phyloP scores from a whole-genome alignment of 2,329 filamentous ascomycete genomes.

The Aureobasidium zeae region DNA sequence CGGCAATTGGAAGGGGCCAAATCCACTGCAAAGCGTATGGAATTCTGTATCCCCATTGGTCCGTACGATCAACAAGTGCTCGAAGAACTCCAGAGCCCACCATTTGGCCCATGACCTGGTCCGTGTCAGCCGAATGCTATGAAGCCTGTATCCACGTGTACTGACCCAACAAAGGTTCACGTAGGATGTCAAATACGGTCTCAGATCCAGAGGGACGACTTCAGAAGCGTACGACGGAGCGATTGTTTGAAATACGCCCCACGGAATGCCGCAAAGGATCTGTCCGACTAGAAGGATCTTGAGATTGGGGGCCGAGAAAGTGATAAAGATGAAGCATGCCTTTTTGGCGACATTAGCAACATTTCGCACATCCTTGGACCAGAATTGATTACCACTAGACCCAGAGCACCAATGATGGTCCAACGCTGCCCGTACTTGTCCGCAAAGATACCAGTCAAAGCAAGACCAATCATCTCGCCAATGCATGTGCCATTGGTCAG shows the following conservation, averaged over 20 bases:
- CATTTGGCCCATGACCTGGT: conserved; percentile 45
- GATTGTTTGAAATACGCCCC: conserved; percentile 25
- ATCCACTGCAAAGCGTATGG: conserved; percentile 38
- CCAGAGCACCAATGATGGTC: conserved; percentile 52
- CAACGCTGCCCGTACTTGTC: conserved; percentile 38
- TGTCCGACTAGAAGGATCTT: conserved; percentile 28
- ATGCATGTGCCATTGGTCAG: conserved; percentile 48
- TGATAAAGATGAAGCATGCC: conserved; percentile 17
- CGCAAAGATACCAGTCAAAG: conserved; percentile 56
- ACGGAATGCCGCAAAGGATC: conserved; percentile 33
- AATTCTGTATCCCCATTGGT: conserved; percentile 31
- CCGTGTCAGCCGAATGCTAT: background rate
- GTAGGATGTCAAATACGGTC: conserved; percentile 50
- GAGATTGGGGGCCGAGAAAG: conserved; percentile 17
- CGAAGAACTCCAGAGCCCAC: conserved; percentile 34
- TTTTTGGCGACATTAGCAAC: background rate
- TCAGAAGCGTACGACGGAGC: conserved; percentile 58
- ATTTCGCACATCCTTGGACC: background rate
- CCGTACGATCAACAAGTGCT: conserved; percentile 20
- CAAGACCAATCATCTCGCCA: conserved; percentile 57
- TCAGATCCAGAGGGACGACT: conserved; percentile 49
- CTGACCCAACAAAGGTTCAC: conserved; percentile 53
- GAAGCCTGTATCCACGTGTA: background rate
- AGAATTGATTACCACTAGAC: conserved; percentile 31
- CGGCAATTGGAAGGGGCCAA: conserved; percentile 28